Evolutionary conservation across 352 stramenopile species (phyloP), one percentile per base, ranked within the genome.

Genomic region (Phytopythium boreale): DNA sequence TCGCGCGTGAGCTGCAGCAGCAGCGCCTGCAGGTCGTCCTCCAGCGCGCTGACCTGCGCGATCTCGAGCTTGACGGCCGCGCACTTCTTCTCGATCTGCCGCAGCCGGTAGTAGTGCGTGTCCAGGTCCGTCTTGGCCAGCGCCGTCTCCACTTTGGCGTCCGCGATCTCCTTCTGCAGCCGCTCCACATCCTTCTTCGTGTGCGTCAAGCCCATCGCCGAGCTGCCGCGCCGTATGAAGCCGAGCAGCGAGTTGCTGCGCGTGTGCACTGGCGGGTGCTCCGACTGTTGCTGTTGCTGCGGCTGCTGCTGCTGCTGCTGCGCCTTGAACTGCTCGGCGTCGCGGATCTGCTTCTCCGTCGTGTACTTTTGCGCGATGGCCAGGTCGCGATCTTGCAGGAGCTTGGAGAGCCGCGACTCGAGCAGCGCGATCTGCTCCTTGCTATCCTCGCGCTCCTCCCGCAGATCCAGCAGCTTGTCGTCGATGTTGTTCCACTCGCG

Each of bases 331-430:
- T 67, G 67, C 56, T 89, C 80, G 11, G 79, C 71, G 26, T 92
- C 80, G 43, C 72, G 68, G 52, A 90, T 89, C 59, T 89, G 73
- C 62, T 86, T 79, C 58, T 90, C 72, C 1, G 76, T 88, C 10
- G 80, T 89, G 62, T 89, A 92, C 29, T 77, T 85, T 53, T 92
- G 79, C 7, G 79, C 79, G 31, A 92, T 92, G 31, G 79, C 80
- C 41, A 89, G 61, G 57, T 90, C 83, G 26, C 83, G 79, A 56
- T 92, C 80, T 55, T 90, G 79, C 31, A 92, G 49, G n/a, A 87
- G 76, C 61, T 92, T 90, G 56, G 83, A 79, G 51, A 92, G 89
- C 15, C 81, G 76, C n/a, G 81, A 73, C 58, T 92, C 83, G 12
- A 90, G 70, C 24, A 92, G 70, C 15, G 74, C 69, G 56, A 92